Evolutionary conservation across 2,329 filamentous ascomycete species (phyloP), one percentile per base, ranked within the genome.

Genomic region (Emericellopsis cladophorae): DNA sequence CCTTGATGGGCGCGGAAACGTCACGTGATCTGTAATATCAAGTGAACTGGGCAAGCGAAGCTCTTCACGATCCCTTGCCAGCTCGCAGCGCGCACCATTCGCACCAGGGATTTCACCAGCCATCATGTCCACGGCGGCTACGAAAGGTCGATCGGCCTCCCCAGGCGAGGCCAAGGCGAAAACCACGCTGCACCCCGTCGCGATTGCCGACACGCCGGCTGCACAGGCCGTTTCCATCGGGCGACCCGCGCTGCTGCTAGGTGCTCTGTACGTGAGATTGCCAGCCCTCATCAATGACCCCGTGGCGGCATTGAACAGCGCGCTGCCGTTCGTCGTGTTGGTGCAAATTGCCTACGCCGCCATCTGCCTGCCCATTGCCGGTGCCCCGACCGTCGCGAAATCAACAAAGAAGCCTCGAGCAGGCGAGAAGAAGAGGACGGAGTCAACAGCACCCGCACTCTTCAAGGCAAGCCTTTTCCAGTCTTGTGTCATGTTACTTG

Each of bases 211-310:
- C 42, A 61, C 54, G 29, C 52, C 60, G 14, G 47, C 56, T 36
- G 64, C 67, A 9, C 55, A 63, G 43, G 55, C 72, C 18, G 72
- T 82, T 53, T 75, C 80, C 11, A 70, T 85, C 52, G 58, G 77
- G 16, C 84, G 93, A 49, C 81, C 84, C 0, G 59, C 72, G 22
- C 60, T 87, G 10, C 67, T 93, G 24, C 68, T 85, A 24, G 71
- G 70, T 9, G 60, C 82, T 31, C 79, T 82, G 54, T 68, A 72
- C 36, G 54, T 74, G 46, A 73, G 73, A 32, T 90, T 93, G 59
- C 56, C 64, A 31, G 62, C 70, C 15, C 67, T 94, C 22, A 82
- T 93, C 23, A 65, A 69, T 14, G 74, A 89, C 48, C 85, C 88
- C 1, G 72, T 81, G 3, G 60, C 70, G 14, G 72, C 80, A 7